Percentiles rank a stretch among this genome's conserved stretches.
Conservation (phyloP, 148 eudicot species). For the Euryodendron excelsum region DNA sequence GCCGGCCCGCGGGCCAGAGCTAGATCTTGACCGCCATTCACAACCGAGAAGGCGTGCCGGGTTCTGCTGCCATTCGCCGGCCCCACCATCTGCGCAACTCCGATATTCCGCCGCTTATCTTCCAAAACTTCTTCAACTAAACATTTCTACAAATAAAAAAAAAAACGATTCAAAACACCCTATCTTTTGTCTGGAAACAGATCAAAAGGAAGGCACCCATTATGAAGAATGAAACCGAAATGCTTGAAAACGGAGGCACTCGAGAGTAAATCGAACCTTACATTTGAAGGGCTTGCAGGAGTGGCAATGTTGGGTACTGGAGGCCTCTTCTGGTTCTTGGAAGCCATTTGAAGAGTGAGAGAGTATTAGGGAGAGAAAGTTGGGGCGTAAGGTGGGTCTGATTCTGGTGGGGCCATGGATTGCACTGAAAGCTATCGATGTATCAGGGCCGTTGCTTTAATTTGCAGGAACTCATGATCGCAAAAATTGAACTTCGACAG, state of each 20-base stretch:
- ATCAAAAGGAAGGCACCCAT: not conserved
- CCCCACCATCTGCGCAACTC: constrained; percentile 38
- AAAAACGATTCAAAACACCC: constrained; percentile 11
- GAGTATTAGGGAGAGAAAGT: constrained; percentile 17
- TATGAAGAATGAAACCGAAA: not conserved
- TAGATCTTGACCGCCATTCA: constrained; percentile 61
- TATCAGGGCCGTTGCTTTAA: constrained; percentile 55
- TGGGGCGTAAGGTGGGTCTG: constrained; percentile 14
- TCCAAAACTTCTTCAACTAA: constrained; percentile 27
- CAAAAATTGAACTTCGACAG: not conserved
- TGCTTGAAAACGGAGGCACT: not conserved
- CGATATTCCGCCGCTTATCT: constrained; percentile 41
- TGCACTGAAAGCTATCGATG: constrained; percentile 54
- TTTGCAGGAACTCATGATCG: constrained; percentile 32
- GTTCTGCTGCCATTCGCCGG: constrained; percentile 43
- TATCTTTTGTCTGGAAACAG: constrained; percentile 9
- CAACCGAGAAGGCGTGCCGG: constrained; percentile 50
- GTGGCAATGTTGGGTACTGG: constrained; percentile 9
- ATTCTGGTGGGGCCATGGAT: constrained; percentile 47
- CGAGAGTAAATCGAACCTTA: constrained; percentile 22
- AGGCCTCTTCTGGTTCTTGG: constrained; percentile 46
- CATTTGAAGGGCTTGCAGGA: constrained; percentile 37
- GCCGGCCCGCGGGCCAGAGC: constrained; percentile 51
- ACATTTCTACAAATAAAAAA: constrained; percentile 29
- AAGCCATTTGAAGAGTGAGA: constrained; percentile 27